Base-by-base conservation (phyloP, 2,329 filamentous ascomycete species). In the Cladophialophora psammophila region DNA sequence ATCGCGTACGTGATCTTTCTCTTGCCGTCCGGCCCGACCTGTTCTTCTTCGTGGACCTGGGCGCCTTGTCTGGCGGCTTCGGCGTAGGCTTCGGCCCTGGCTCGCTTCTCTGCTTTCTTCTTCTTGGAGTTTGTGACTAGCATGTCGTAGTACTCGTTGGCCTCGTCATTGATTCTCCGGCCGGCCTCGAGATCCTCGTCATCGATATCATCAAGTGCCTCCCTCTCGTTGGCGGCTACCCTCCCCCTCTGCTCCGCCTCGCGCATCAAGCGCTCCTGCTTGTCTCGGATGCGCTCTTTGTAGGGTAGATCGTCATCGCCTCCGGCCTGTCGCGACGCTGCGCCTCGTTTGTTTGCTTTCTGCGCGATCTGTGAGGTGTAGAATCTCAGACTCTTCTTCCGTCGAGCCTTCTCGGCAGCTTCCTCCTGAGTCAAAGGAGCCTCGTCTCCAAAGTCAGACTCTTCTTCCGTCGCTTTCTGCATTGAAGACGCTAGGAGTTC, bases 291-390 rank as follows among this genome's bases (percentile, higher is more conserved):
- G 61, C 95, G 90, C 80, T 99, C 95, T 64, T 94, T 88, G 78
- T 97, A 90, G 2, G 95, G 95, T 60, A 85, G 64, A 84, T 93
- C 72, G 75, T 86, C 68, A 80, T 87, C 71, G 78, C 85, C 65
- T 80, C 85, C 64, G 82, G 90, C 69, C 86, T 92, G 77, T 84
- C 89, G 48, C 83, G 89, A 70, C 86, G 91, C 79, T 81, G 81
- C 68, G 74, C 88, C 73, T 77, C 84, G 92, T 77, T 92, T 94
- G 81, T 93, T 96, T 64, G 92, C 89, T 80, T 97, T 98, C 78
- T 98, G 94, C 34, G 92, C 91, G 72, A 99, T 95, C 78, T 99
- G 95, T 2, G 94, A 97, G 2, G 96, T 98, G 85, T 99, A 99
- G 84, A 99, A 99, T 69, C 93, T 91, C 65, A 99, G 86, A 71